Base-by-base conservation (phyloP, 352 stramenopile genomes). In the Globisporangium cederbergense region DNA sequence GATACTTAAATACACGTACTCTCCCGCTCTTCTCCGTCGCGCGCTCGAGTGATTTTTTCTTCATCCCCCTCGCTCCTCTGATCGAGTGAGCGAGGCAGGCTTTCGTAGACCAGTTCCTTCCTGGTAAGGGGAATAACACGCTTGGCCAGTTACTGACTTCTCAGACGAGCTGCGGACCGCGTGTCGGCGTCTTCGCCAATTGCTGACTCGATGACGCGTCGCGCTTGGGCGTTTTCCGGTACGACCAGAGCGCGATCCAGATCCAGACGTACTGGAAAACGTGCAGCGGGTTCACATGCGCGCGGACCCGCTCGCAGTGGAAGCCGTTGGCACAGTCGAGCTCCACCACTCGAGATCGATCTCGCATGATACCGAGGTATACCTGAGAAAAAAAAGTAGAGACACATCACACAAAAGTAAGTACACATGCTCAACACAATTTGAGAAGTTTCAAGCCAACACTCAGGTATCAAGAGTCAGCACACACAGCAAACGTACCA, bases 311-410 rank as follows among this genome's bases (percentile, higher is more conserved):
- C 9, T 78, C 72, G 50, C 82, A 91, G 18, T 68, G 50, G 18
- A 81, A 57, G 8, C 79, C 82, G 40, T 89, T 89, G 11, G 82
- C 79, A 34, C 82, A 91, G 4, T 76, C 70, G 30, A 91, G 72
- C 56, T 87, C 82, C 3, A 69, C 18, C 7, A 61, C 50, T 16
- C 55, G 62, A 3, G 62, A 56, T 13, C 59, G 64, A 3, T 49
- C 70, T 28, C 72, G 67, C 4, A 43, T 66, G 16, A 83, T 58
- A 2, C 68, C 78, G 36, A 81, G 74, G 68, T 80, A 83, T 45
- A 90, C 75, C 68, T 80, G 42, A 4, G 14, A 45, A 16, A 8
- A 43, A 45, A 16, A n/a, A 43, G 22, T 16, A 52, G 49, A 42
- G 40, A 25, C 16, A 42, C 13, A 47, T 47, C 42, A 22, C 6